Percentiles rank a stretch among this genome's conserved stretches.
Conservation (phyloP, 441 rosid genomes). For the Gossypium laxum region DNA sequence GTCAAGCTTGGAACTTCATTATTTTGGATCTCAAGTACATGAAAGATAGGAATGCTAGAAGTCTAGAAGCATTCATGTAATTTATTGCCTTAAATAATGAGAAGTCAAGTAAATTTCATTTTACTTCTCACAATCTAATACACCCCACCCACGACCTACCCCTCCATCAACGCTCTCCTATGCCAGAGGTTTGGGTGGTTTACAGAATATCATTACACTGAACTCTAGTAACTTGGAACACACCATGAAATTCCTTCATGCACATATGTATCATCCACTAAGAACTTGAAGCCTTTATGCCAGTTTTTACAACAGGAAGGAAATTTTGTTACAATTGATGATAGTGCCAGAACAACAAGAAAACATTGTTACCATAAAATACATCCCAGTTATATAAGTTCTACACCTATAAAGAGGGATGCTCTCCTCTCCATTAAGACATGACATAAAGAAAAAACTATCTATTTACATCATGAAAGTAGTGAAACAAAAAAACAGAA, state of each 20-base stretch:
- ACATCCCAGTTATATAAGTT: neutral
- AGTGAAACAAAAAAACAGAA: neutral
- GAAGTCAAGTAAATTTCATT: neutral
- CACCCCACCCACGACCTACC: neutral
- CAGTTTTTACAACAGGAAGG: constrained; percentile 1
- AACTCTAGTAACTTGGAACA: neutral
- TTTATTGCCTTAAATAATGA: neutral
- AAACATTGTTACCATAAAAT: neutral
- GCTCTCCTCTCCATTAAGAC: neutral
- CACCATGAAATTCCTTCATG: neutral
- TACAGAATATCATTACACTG: neutral
- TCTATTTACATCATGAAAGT: neutral
- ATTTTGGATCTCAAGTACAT: neutral
- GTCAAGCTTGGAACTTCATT: neutral
- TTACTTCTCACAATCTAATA: neutral
- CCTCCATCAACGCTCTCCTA: neutral
- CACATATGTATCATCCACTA: neutral
- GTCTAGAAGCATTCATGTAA: neutral
- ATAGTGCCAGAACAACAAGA: neutral
- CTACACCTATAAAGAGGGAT: neutral
- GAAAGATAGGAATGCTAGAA: neutral
- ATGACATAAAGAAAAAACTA: constrained; percentile 1
- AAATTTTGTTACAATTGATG: neutral
- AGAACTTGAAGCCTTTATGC: neutral
- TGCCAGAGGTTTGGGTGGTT: neutral